Percentiles rank a stretch among this genome's conserved stretches.
These are phyloP conservation scores for Ophiocordyceps camponoti-leonardi DNA, from an alignment of 2,329 filamentous ascomycete species.

Conservation along the genomic window DNA sequence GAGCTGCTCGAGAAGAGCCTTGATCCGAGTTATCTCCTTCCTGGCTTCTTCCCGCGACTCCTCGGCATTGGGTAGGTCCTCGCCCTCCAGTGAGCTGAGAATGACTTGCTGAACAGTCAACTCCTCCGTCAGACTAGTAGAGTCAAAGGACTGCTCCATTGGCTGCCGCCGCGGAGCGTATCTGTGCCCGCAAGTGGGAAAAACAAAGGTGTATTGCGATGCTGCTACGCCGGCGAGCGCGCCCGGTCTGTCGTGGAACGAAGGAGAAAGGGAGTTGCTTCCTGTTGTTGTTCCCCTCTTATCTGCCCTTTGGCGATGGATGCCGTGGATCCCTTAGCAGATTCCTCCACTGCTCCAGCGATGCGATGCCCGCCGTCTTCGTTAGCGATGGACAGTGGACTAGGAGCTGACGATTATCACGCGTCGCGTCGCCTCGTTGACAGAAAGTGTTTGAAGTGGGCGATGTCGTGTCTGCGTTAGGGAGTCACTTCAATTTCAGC, in stretches of 20 bases:
- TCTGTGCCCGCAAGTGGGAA: not conserved
- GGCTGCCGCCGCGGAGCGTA: not conserved
- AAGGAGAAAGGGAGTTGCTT: no score
- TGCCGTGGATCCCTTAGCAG: not conserved
- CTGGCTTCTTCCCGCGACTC: slow-evolving; percentile 10
- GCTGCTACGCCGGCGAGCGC: not conserved
- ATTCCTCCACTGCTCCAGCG: not conserved
- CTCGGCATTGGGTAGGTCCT: slow-evolving; percentile 10
- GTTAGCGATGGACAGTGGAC: not conserved
- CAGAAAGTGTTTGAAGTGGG: not conserved
- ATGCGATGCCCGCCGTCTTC: not conserved
- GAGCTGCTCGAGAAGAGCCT: slow-evolving; percentile 9
- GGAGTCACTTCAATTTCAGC: not conserved
- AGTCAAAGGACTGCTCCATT: not conserved
- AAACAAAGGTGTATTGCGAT: not conserved
- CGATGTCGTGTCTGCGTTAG: no score
- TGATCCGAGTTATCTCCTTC: slow-evolving; percentile 14
- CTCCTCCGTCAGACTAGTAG: slow-evolving; percentile 17
- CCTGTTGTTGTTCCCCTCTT: not conserved
- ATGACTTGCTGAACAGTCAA: slow-evolving; percentile 24
- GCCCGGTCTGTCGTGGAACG: not conserved
- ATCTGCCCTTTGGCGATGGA: not conserved
- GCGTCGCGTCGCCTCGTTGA: not conserved
- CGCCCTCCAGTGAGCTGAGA: slow-evolving; percentile 19
- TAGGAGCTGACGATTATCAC: not conserved